Conservation (phyloP, 2,329 filamentous ascomycete species). For the Albifimbria verrucaria region DNA sequence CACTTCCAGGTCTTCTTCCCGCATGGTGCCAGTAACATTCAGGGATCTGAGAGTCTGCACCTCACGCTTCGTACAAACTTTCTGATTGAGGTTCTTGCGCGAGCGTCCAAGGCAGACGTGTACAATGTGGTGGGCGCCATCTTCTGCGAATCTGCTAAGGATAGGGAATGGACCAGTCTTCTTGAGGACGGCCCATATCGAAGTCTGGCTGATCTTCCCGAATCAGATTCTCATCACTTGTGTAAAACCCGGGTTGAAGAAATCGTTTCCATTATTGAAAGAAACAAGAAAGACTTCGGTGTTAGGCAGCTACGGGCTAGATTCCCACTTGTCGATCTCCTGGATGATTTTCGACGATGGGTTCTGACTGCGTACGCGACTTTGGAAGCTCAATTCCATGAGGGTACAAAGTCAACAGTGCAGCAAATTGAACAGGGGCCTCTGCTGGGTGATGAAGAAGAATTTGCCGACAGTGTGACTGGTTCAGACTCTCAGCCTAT, state of each 20-base stretch:
- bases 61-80: slow-evolving; percentile 34
- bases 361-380: slow-evolving; percentile 5
- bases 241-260: slow-evolving; percentile 18
- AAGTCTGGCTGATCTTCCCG: slow-evolving; percentile 14
- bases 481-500: slow-evolving; percentile 22
- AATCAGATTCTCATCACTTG: slow-evolving; percentile 14
- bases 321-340: slow-evolving; percentile 15
- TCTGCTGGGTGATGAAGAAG: slow-evolving; percentile 6
- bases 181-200: slow-evolving; percentile 21
- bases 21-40: not conserved
- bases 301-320: slow-evolving; percentile 10
- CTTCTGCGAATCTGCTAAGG: slow-evolving; percentile 23
- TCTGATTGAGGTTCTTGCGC: slow-evolving; percentile 25
- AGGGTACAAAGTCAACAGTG: not conserved
- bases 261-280: slow-evolving; percentile 9
- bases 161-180: slow-evolving; percentile 4
- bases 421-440: slow-evolving; percentile 1
- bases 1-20: slow-evolving; percentile 1
- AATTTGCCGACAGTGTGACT: slow-evolving; percentile 14
- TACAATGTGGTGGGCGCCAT: slow-evolving; percentile 20
- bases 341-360: slow-evolving; percentile 14
- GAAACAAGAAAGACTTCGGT: slow-evolving; percentile 6
- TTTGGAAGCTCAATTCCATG: not conserved
- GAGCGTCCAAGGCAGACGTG: slow-evolving; percentile 7
- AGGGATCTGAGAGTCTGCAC: not conserved